Conservation (phyloP, 768 basidiomycete genomes). For the Boletus insuetus region DNA sequence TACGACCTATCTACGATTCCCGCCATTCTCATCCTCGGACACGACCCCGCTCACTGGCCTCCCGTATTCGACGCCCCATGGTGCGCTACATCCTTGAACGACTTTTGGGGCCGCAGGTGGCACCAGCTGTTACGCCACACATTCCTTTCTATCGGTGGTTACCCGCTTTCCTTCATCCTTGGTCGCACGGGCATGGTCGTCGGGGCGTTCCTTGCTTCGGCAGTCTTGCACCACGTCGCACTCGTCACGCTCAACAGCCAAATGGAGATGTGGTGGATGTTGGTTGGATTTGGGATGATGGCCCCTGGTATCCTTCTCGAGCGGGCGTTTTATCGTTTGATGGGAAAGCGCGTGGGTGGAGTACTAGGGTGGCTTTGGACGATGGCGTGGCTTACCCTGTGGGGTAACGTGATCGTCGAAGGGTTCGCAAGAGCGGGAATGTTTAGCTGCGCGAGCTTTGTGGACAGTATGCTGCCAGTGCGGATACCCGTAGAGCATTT, state of each 20-base stretch:
- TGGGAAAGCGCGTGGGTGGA: background rate
- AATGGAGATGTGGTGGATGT: background rate
- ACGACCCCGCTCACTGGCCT: background rate
- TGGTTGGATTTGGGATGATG: slow-evolving; percentile 2
- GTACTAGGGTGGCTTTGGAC: background rate
- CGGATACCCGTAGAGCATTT: background rate
- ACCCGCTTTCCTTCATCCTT: background rate
- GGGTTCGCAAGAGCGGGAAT: background rate
- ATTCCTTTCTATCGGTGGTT: background rate
- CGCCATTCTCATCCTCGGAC: background rate
- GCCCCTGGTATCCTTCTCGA: background rate
- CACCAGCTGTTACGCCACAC: background rate
- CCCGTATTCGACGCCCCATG: background rate
- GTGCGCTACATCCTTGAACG: background rate
- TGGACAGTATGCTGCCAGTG: background rate
- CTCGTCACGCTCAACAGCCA: background rate
- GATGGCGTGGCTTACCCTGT: background rate
- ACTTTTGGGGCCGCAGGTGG: slow-evolving; percentile 1
- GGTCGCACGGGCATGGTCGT: background rate
- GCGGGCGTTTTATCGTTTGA: background rate
- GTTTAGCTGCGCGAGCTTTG: background rate
- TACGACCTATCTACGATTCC: background rate
- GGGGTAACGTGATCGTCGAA: background rate
- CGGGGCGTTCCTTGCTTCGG: background rate
- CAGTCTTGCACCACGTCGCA: background rate